Base-by-base conservation (phyloP, 2,329 filamentous ascomycete species). In the Penicillium palitans region DNA sequence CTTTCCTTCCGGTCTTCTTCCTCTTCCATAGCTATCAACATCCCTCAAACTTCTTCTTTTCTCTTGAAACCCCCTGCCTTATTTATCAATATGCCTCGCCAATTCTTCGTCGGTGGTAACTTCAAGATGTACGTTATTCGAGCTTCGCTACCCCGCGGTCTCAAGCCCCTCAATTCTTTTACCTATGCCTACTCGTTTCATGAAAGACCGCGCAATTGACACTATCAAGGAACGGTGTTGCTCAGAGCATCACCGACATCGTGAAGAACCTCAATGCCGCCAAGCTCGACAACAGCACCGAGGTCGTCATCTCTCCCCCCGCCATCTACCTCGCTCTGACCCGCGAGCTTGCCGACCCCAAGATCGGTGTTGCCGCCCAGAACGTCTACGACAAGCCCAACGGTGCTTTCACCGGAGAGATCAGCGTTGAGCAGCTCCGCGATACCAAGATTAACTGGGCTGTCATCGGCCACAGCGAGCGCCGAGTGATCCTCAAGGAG, bases 21-120 rank as follows among this genome's bases (percentile, higher is more conserved):
- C 48, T 60, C 52, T 52, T 55, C 45, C 45, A 47, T 33, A 45
- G 49, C 53, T 59, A 58, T 50, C 33, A 41, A 41, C 51, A 33
- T 54, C 48, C 45, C 40, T 55, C 47, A 52, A 50, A 42, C 56
- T 54, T 55, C 52, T 50, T 46, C 17, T 62, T 54, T 57, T 45
- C 48, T 40, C 41, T 54, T 59, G 57, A 31, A 25, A 25, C 42
- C 35, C 33, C 37, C 31, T 6, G 29, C 31, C 60, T 46, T 46
- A 52, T 57, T 44, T 53, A 75, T 80, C 85, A 91, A 74, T 73
- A 96, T 96, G 92, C 85, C 88, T 85, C 92, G 92, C 84, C 90
- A 92, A 84, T 96, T 96, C 85, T 96, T 96, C 79, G 90, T 96
- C 79, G 93, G 93, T 79, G 93, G 93, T 76, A 99, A 99, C 89